Evolutionary conservation across 2,329 filamentous ascomycete species (phyloP).

Genomic region (Fusarium illudens): DNA sequence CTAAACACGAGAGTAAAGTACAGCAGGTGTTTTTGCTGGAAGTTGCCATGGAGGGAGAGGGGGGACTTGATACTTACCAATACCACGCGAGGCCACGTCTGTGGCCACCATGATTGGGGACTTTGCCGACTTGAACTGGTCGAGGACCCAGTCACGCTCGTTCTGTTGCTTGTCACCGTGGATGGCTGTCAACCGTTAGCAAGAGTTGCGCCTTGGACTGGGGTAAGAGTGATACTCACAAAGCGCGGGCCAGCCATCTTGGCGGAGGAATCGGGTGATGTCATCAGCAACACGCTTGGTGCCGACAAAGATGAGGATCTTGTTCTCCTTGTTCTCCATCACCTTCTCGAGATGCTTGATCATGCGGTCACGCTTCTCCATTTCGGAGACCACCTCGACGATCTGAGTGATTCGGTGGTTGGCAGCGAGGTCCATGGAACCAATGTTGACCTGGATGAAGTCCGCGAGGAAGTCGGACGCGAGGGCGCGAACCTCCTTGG

Average conservation of each 20-base stretch:
- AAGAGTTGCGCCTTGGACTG: constrained; percentile 45
- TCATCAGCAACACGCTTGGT: constrained; percentile 97
- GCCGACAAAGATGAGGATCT: constrained; percentile 92
- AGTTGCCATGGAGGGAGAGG: constrained; percentile 62
- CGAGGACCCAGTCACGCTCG: constrained; percentile 98
- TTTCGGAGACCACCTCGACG: constrained; percentile 93
- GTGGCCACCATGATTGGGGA: constrained; percentile 99
- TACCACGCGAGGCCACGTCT: constrained; percentile 99
- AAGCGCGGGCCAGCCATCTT: constrained; percentile 96
- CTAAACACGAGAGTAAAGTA: constrained; percentile 94
- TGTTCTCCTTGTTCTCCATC: constrained; percentile 96
- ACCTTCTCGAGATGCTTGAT: constrained; percentile 97
- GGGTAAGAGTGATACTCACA: constrained; percentile 66
- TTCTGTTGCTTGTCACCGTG: constrained; percentile 99
- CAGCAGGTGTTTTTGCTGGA: constrained; percentile 67
- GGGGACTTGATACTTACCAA: constrained; percentile 85
- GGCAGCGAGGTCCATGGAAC: constrained; percentile 93
- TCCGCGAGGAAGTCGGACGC: constrained; percentile 91
- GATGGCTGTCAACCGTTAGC: constrained; percentile 72
- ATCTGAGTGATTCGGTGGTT: constrained; percentile 98
- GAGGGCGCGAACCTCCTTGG: constrained; percentile 95
- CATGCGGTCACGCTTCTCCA: constrained; percentile 98
- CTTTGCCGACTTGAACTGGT: constrained; percentile 99
- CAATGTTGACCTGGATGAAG: constrained; percentile 99
- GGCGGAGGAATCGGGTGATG: constrained; percentile 95